phyloP scores from a whole-genome alignment of 2,329 filamentous ascomycete species.

The Trichoderma citrinoviride region DNA sequence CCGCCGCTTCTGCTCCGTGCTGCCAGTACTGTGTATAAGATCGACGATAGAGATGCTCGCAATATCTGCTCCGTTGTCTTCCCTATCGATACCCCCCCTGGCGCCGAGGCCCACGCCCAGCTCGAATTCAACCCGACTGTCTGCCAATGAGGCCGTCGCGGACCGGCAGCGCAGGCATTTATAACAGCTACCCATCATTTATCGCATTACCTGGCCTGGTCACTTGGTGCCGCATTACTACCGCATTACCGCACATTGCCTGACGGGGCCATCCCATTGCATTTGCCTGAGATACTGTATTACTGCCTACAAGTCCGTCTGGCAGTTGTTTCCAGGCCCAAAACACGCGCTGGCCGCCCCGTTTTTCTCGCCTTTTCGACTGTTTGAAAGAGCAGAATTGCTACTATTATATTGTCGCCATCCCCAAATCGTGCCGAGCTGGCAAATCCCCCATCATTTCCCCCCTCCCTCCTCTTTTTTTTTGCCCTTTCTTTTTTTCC shows the following conservation, averaged over 20 bases:
- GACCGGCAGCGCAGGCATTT: too few species aligned
- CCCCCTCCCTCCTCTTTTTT: slow-evolving; percentile 28
- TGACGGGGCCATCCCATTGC: neutral
- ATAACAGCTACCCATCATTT: too few species aligned
- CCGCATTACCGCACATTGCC: neutral
- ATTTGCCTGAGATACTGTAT: neutral
- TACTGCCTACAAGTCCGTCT: slow-evolving; percentile 1
- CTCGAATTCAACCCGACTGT: neutral
- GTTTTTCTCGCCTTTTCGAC: slow-evolving; percentile 20
- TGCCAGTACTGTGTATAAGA: slow-evolving; percentile 16
- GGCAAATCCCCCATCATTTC: slow-evolving; percentile 26
- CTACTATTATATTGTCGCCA: slow-evolving; percentile 27
- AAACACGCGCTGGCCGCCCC: slow-evolving; percentile 21
- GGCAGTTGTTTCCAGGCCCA: slow-evolving; percentile 7
- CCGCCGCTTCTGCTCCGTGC: slow-evolving; percentile 6
- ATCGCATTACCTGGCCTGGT: too few species aligned
- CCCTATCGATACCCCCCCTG: slow-evolving; percentile 9
- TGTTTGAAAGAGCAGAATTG: slow-evolving; percentile 21
- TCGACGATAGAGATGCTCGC: neutral
- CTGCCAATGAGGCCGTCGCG: neutral
- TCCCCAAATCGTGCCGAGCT: slow-evolving; percentile 27
- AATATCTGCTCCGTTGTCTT: neutral
- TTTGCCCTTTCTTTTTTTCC: slow-evolving; percentile 26
- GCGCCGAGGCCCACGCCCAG: slow-evolving; percentile 7
- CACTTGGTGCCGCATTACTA: neutral